Percentiles rank a stretch among this genome's conserved stretches.
These are phyloP conservation scores for Pseudogymnoascus sp. DNA, from an alignment of 2,329 filamentous ascomycete species.

Conservation along the genomic window DNA sequence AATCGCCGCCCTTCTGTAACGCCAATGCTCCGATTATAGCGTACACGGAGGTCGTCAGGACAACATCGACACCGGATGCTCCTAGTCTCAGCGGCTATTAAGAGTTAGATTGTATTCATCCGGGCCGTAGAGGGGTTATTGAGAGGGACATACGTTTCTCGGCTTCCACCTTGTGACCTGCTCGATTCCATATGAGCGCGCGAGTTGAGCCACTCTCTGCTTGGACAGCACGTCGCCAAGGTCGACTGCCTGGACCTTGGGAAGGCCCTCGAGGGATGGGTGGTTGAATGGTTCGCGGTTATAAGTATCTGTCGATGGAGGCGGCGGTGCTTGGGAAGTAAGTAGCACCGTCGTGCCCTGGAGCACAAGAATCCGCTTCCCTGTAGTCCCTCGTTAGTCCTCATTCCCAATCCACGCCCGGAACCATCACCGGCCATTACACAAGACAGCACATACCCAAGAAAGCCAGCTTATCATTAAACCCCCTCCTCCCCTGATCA, in stretches of 20 bases:
- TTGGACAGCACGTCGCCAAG: slow-evolving; percentile 57
- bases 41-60: slow-evolving; percentile 71
- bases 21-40: slow-evolving; percentile 83
- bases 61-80: slow-evolving; percentile 63
- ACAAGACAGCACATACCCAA: slow-evolving; percentile 51
- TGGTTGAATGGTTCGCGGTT: slow-evolving; percentile 57
- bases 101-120: neutral
- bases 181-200: slow-evolving; percentile 59
- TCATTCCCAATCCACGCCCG: neutral
- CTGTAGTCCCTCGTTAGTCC: slow-evolving; percentile 30
- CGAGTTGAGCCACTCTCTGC: slow-evolving; percentile 59
- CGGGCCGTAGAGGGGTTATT: neutral
- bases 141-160: slow-evolving; percentile 53
- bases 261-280: slow-evolving; percentile 61
- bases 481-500: slow-evolving; percentile 86
- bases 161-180: slow-evolving; percentile 85
- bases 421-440: neutral
- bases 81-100: slow-evolving; percentile 56
- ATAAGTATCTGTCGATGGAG: slow-evolving; percentile 35
- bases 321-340: slow-evolving; percentile 19
- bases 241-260: slow-evolving; percentile 57
- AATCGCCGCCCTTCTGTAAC: slow-evolving; percentile 75
- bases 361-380: slow-evolving; percentile 50
- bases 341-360: slow-evolving; percentile 55
- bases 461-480: slow-evolving; percentile 88